Percentiles rank a stretch among this genome's conserved stretches.
These are phyloP conservation scores for Biscogniauxia marginata DNA, from an alignment of 2,329 filamentous ascomycete species.

Conservation along the genomic window DNA sequence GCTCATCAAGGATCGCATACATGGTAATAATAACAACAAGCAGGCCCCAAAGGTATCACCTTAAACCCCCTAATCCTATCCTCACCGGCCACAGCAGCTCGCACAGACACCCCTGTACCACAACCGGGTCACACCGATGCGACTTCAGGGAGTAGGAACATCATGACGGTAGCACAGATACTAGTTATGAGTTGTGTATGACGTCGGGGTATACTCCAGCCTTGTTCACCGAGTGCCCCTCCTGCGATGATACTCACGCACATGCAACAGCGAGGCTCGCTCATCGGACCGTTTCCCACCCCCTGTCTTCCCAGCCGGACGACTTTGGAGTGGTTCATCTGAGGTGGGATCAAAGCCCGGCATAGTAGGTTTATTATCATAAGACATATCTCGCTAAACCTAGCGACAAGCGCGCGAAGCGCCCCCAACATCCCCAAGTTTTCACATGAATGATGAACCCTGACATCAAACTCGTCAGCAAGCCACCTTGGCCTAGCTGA, in stretches of 20 bases:
- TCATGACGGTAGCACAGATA: neutral
- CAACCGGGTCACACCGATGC: neutral
- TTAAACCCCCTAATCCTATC: neutral
- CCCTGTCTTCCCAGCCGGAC: neutral
- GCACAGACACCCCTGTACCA: neutral
- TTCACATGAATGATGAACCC: neutral
- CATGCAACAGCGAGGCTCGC: neutral
- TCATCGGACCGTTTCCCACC: neutral
- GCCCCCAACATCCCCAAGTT: too few species aligned
- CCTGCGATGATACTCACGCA: neutral
- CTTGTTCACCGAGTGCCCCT: neutral
- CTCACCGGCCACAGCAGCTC: neutral
- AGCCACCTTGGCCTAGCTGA: neutral
- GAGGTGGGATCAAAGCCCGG: neutral
- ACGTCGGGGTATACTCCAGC: neutral
- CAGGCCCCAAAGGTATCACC: neutral
- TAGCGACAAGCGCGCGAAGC: neutral
- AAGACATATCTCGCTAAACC: too few species aligned
- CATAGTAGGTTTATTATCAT: neutral
- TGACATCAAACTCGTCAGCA: neutral
- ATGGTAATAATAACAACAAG: neutral
- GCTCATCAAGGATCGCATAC: neutral
- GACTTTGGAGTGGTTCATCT: neutral
- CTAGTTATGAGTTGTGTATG: neutral
- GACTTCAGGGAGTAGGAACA: neutral